phyloP scores from a whole-genome alignment of 106 monocot genomes.

The Acanthochlamys bracteata region DNA sequence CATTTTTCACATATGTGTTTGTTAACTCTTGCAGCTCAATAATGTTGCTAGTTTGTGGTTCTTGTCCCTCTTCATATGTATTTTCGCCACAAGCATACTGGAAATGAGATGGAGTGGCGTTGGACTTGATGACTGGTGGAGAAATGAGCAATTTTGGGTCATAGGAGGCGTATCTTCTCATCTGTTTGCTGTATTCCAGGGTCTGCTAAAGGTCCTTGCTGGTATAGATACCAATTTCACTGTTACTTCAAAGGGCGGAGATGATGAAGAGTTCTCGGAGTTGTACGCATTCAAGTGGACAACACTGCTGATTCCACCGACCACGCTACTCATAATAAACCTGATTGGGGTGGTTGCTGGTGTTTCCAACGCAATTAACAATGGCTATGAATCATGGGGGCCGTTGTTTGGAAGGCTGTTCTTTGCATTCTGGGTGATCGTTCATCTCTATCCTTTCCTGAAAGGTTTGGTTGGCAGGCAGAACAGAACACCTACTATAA shows the following conservation, averaged over 20 bases:
- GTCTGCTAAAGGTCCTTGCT: constrained; percentile 66
- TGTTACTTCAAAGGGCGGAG: constrained; percentile 59
- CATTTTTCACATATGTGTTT: not conserved
- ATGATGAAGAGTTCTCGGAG: constrained; percentile 64
- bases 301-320: constrained; percentile 74
- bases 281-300: constrained; percentile 81
- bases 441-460: constrained; percentile 76
- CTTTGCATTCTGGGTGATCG: constrained; percentile 83
- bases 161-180: constrained; percentile 76
- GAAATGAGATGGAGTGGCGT: constrained; percentile 59
- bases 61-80: constrained; percentile 47
- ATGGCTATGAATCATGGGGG: constrained; percentile 83
- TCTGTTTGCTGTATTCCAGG: constrained; percentile 70
- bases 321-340: constrained; percentile 59
- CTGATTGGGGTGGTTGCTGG: constrained; percentile 73
- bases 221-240: constrained; percentile 84
- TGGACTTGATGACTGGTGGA: constrained; percentile 54
- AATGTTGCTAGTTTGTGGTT: constrained; percentile 52
- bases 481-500: constrained; percentile 69
- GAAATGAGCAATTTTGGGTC: constrained; percentile 70
- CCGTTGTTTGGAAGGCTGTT: constrained; percentile 71
- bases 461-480: constrained; percentile 75
- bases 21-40: constrained; percentile 23
- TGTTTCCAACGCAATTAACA: constrained; percentile 79
- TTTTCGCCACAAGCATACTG: constrained; percentile 46